Conservation (phyloP, 805 yeast genomes). For the Lipomyces kockii region DNA sequence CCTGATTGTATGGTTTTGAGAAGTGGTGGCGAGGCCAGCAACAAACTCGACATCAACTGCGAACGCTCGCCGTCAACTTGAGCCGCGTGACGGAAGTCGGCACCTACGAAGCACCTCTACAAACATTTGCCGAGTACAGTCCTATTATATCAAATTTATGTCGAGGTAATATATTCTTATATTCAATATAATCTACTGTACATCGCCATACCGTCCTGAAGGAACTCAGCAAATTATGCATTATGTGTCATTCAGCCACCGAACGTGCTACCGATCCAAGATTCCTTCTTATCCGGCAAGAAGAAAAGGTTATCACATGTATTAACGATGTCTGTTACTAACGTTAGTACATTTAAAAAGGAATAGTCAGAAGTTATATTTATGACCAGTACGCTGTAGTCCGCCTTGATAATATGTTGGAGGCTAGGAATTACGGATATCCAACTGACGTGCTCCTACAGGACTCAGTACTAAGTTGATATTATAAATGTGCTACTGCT, state of each 20-base stretch:
- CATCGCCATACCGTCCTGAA: conserved; percentile 25
- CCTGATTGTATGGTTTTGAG: not conserved
- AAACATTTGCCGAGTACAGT: no score
- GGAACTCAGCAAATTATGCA: conserved; percentile 26
- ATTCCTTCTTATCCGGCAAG: conserved; percentile 8
- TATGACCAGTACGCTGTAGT: conserved; percentile 17
- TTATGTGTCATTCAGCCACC: conserved; percentile 8
- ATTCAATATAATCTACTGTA: not conserved
- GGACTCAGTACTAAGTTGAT: not conserved
- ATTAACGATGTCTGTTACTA: conserved; percentile 16
- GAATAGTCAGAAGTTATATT: not conserved
- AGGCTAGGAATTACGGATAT: conserved; percentile 17
- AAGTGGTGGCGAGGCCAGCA: not conserved
- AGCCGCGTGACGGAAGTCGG: not conserved
- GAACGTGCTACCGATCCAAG: not conserved
- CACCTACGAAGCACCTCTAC: no score
- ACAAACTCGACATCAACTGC: not conserved
- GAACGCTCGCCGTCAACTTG: not conserved
- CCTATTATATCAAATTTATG: not conserved
- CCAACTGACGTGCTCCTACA: conserved; percentile 25
- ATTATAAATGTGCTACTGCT: conserved; percentile 19
- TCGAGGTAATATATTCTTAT: not conserved
- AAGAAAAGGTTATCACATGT: conserved; percentile 25
- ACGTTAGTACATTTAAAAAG: not conserved
- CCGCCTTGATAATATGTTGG: conserved; percentile 16